Evolutionary conservation across 2,329 filamentous ascomycete species (phyloP).

Genomic region (Thelonectria rubi): DNA sequence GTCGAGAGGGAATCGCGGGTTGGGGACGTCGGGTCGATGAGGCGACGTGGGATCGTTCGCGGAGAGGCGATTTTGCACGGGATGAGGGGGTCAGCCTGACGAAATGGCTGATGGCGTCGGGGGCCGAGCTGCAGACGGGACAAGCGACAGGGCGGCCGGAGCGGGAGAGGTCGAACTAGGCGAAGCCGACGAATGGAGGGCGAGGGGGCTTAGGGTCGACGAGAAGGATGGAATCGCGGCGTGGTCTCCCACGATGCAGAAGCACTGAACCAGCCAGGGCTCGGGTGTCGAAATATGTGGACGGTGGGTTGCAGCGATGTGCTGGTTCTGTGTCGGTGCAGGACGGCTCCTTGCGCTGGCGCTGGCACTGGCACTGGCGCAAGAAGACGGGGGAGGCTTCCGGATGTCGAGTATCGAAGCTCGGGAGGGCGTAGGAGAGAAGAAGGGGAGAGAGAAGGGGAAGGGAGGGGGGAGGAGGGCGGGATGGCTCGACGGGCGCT

Average conservation of each 20-base stretch:
- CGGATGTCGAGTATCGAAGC: conserved; percentile 11
- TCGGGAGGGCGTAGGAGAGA: conserved; percentile 11
- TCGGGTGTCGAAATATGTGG: conserved; percentile 36
- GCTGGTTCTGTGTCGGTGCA: conserved; percentile 9
- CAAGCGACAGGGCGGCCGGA: conserved; percentile 24
- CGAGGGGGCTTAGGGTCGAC: conserved; percentile 20
- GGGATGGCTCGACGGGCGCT: conserved; percentile 16
- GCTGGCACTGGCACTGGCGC: conserved; percentile 38
- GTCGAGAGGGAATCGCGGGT: conserved; percentile 22
- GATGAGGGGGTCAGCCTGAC: conserved; percentile 36
- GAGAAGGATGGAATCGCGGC: conserved; percentile 28
- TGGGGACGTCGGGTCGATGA: conserved; percentile 31
- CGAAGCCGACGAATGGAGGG: conserved; percentile 8
- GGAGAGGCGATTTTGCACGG: conserved; percentile 22
- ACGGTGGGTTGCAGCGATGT: conserved; percentile 20
- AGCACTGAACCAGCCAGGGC: conserved; percentile 46
- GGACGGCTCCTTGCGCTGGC: conserved; percentile 34
- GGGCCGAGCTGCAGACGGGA: conserved; percentile 29
- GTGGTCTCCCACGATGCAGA: conserved; percentile 37
- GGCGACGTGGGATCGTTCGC: conserved; percentile 29
- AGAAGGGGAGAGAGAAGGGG: conserved; percentile 17
- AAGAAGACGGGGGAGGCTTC: conserved; percentile 30
- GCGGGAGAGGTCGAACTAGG: conserved; percentile 29
- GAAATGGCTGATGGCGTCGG: conserved; percentile 35
- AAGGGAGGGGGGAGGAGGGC: conserved; percentile 23